These are phyloP conservation scores for Pleurotus giganteus DNA, from an alignment of 768 basidiomycete species.

Conservation along the genomic window DNA sequence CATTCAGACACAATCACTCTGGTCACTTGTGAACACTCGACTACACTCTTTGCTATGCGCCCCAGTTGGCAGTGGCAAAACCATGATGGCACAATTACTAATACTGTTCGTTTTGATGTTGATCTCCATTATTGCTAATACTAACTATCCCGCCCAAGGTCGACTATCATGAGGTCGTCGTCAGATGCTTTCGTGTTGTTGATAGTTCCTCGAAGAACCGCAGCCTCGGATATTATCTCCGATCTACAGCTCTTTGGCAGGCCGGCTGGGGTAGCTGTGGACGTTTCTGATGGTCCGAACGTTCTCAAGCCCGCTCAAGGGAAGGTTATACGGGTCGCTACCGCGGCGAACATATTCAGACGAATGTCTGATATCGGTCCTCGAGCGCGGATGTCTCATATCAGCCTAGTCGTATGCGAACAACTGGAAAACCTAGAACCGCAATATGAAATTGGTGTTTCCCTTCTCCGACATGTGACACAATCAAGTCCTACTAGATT, in stretches of 20 bases:
- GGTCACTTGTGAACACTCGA: constrained; percentile 70
- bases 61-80: constrained; percentile 82
- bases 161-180: constrained; percentile 41
- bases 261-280: constrained; percentile 37
- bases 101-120: constrained; percentile 62
- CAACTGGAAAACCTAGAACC: constrained; percentile 81
- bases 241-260: constrained; percentile 45
- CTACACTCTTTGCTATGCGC: constrained; percentile 72
- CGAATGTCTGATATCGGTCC: constrained; percentile 33
- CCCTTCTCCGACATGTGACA: constrained; percentile 64
- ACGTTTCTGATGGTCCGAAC: constrained; percentile 32
- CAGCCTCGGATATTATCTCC: constrained; percentile 53
- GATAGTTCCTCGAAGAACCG: constrained; percentile 56
- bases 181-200: constrained; percentile 63
- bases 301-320: constrained; percentile 35
- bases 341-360: constrained; percentile 49
- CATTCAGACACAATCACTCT: constrained; percentile 88
- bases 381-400: constrained; percentile 29
- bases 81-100: constrained; percentile 64
- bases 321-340: constrained; percentile 54
- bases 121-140: not conserved
- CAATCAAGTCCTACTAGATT: constrained; percentile 64
- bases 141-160: constrained; percentile 40
- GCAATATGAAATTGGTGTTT: constrained; percentile 79
- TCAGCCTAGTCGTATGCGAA: constrained; percentile 77